Evolutionary conservation across 1,284 basidiomycete species (phyloP).

Genomic region (Earliella scabrosa): DNA sequence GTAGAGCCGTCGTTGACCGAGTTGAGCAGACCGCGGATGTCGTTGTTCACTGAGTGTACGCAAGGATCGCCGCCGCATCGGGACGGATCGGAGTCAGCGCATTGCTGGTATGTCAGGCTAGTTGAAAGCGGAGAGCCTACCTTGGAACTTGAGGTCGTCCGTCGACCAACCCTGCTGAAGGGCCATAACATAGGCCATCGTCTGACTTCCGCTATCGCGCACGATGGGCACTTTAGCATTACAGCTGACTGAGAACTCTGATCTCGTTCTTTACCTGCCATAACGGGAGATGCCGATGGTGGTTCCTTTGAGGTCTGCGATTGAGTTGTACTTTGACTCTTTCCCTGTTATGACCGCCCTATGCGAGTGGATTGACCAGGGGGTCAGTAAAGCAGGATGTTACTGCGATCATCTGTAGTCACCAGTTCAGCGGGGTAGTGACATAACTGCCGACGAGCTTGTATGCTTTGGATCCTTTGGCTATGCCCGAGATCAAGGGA

Average conservation of each 20-base stretch:
- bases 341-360: conserved; percentile 95
- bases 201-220: conserved; percentile 74
- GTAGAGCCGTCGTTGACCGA: conserved; percentile 89
- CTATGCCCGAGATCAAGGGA: conserved; percentile 91
- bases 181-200: conserved; percentile 96
- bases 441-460: conserved; percentile 95
- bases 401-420: neutral
- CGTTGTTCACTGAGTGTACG: conserved; percentile 75
- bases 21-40: conserved; percentile 86
- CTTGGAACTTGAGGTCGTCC: conserved; percentile 74
- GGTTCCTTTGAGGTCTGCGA: conserved; percentile 80
- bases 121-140: conserved; percentile 42
- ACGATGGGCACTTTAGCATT: neutral
- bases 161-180: conserved; percentile 85
- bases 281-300: conserved; percentile 90
- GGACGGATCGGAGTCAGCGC: too few relatives aligned
- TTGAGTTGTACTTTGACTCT: conserved; percentile 70
- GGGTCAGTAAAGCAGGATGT: neutral
- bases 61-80: too few relatives aligned
- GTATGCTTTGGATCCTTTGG: conserved; percentile 85
- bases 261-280: conserved; percentile 61
- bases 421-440: conserved; percentile 87
- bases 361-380: too few relatives aligned
- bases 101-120: neutral
- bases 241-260: neutral